phyloP scores from a whole-genome alignment of 805 yeast genomes.

The Metschnikowia amazonensis region DNA sequence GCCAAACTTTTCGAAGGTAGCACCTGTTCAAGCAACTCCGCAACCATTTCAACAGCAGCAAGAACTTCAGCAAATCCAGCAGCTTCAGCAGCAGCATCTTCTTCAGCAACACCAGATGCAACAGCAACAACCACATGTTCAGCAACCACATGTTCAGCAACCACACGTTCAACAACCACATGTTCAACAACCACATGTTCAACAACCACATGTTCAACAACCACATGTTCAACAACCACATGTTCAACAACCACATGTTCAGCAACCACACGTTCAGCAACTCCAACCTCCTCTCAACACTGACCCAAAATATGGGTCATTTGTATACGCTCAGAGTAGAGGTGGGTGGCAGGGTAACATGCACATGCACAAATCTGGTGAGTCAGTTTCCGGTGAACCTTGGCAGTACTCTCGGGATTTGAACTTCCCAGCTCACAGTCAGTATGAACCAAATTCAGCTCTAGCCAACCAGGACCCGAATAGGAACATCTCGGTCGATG shows the following conservation, averaged over 20 bases:
- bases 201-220: not conserved
- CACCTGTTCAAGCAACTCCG: not conserved
- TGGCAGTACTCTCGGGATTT: conserved; percentile 1
- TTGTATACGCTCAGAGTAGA: not conserved
- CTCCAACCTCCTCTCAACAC: not conserved
- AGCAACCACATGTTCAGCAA: not conserved
- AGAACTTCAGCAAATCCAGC: not conserved
- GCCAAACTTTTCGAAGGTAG: conserved; percentile 1
- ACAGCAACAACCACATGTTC: conserved; percentile 1
- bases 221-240: too few species aligned
- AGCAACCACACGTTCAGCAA: too few species aligned
- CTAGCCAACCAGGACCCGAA: not conserved
- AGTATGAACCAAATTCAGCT: not conserved
- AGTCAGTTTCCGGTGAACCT: not conserved
- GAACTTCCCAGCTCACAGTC: not conserved
- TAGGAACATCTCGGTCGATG: conserved; percentile 24
- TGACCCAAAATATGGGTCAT: not conserved
- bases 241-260: too few species aligned
- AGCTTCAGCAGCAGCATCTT: conserved; percentile 13
- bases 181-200: not conserved
- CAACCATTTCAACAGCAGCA: not conserved
- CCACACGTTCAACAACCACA: not conserved
- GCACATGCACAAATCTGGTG: not conserved
- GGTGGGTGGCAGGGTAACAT: conserved; percentile 3
- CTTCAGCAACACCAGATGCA: conserved; percentile 11